These are phyloP conservation scores for Dioscorea zingiberensis DNA, from an alignment of 106 monocot species.

Conservation along the genomic window DNA sequence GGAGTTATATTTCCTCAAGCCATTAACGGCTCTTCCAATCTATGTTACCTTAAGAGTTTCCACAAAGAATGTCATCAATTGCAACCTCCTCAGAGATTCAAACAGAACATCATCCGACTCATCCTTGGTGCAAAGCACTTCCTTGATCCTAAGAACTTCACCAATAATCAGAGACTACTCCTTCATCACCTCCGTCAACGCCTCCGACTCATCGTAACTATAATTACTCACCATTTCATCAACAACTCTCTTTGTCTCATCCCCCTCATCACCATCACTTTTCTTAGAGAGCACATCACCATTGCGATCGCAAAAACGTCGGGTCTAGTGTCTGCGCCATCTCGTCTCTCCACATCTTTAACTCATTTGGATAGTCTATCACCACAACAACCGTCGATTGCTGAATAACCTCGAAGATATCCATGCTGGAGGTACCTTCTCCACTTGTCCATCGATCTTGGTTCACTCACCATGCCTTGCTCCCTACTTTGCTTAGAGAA, in stretches of 20 bases:
- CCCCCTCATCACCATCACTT: neutral
- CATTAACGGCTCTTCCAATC: conserved; percentile 72
- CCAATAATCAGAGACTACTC: conserved; percentile 19
- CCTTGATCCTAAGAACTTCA: conserved; percentile 40
- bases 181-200: conserved; percentile 32
- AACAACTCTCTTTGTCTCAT: neutral
- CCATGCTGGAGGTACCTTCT: conserved; percentile 43
- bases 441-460: conserved; percentile 49
- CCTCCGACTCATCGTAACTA: conserved; percentile 34
- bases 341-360: conserved; percentile 27
- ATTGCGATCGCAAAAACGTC: conserved; percentile 10
- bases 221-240: conserved; percentile 11
- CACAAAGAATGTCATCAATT: conserved; percentile 67
- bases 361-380: conserved; percentile 40
- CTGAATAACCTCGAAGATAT: conserved; percentile 70
- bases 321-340: conserved; percentile 12
- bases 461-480: neutral
- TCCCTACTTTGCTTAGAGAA: neutral
- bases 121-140: conserved; percentile 43
- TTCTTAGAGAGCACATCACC: neutral
- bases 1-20: conserved; percentile 60
- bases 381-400: conserved; percentile 64
- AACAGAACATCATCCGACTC: conserved; percentile 66
- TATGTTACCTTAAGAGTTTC: conserved; percentile 65
- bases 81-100: conserved; percentile 73